Conservation (phyloP, 2,329 filamentous ascomycete genomes). For the Clonostachys rhizophaga region DNA sequence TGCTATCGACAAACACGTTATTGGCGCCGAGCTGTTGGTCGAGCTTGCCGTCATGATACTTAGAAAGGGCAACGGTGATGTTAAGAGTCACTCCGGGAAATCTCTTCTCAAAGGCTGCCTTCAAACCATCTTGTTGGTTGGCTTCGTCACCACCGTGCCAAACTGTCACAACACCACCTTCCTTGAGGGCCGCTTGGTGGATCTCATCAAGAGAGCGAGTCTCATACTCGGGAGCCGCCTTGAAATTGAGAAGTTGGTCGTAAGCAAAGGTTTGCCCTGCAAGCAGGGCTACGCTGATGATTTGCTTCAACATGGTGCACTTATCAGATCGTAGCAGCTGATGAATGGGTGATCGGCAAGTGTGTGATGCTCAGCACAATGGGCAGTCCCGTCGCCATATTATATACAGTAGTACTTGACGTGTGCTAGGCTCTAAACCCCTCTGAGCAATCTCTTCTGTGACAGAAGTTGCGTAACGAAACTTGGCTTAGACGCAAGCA, state of each 20-base stretch:
- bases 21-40: conserved; percentile 36
- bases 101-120: conserved; percentile 33
- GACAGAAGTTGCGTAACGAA: too few relatives aligned
- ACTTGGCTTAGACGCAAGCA: too few relatives aligned
- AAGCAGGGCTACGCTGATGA: too few relatives aligned
- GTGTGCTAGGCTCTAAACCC: too few relatives aligned
- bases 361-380: too few relatives aligned
- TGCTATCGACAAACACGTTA: conserved; percentile 35
- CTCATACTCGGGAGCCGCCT: conserved; percentile 20
- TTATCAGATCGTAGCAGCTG: too few relatives aligned
- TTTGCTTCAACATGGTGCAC: too few relatives aligned
- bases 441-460: too few relatives aligned
- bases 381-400: too few relatives aligned
- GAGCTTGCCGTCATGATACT: conserved; percentile 44
- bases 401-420: too few relatives aligned
- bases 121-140: conserved; percentile 29
- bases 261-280: too few relatives aligned
- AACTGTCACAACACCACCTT: conserved; percentile 36
- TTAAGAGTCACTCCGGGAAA: conserved; percentile 48
- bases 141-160: conserved; percentile 45
- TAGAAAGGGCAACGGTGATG: conserved; percentile 48
- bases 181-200: conserved; percentile 77
- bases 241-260: conserved; percentile 15
- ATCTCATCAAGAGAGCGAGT: conserved; percentile 55
- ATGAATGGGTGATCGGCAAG: too few relatives aligned